Conservation (phyloP, 2,329 filamentous ascomycete species). For the Penicillium sumatraense region DNA sequence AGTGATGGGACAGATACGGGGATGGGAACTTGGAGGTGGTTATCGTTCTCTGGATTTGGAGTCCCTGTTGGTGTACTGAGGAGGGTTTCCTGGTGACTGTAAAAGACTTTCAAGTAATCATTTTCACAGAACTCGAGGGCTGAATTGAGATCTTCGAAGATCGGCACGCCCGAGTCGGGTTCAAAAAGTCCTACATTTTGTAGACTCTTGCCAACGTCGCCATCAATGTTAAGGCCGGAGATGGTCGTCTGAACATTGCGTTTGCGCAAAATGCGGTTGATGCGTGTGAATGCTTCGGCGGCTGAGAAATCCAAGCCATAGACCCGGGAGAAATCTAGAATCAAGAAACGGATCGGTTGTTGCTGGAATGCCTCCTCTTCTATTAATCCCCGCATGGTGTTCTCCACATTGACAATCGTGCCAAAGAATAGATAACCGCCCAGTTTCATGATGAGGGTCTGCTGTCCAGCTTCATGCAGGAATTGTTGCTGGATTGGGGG, state of each 20-base stretch:
- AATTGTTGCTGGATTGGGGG: constrained; percentile 90
- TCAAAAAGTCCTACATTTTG: constrained; percentile 82
- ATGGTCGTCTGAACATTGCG: constrained; percentile 81
- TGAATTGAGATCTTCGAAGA: constrained; percentile 89
- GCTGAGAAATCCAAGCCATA: constrained; percentile 95
- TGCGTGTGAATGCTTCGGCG: constrained; percentile 90
- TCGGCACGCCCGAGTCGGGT: constrained; percentile 72
- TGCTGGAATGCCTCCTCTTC: constrained; percentile 78
- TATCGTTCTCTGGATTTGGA: constrained; percentile 3
- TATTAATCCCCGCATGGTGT: constrained; percentile 79
- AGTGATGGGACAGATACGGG: constrained; percentile 12
- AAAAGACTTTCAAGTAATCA: constrained; percentile 81
- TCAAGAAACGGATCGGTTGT: constrained; percentile 83
- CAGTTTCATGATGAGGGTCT: constrained; percentile 90
- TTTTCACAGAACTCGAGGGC: constrained; percentile 96
- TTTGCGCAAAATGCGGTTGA: constrained; percentile 79
- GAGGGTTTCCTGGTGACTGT: constrained; percentile 66
- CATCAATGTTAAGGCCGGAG: constrained; percentile 77
- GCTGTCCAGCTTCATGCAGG: constrained; percentile 79
- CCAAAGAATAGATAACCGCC: constrained; percentile 98
- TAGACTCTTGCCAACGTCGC: constrained; percentile 76
- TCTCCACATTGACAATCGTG: constrained; percentile 93
- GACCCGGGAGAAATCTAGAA: constrained; percentile 87
- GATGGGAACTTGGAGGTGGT: constrained; percentile 33
- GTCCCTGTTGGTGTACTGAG: constrained; percentile 21